Evolutionary conservation across 345 rosid species (phyloP).

Genomic region (Populus simonii): DNA sequence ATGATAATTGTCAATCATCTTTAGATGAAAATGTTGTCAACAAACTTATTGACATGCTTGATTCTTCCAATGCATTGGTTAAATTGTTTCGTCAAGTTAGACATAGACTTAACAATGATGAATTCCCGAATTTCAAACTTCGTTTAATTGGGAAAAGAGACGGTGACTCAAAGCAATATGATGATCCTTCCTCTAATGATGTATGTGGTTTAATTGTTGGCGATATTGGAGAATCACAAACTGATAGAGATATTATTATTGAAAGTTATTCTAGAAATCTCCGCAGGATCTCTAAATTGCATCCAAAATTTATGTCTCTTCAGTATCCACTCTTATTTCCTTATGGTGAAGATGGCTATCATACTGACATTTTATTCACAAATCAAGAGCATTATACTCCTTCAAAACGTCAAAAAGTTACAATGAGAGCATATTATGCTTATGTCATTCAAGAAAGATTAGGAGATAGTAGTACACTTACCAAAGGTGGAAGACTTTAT

Average conservation of each 20-base stretch:
- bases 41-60: background rate
- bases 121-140: background rate
- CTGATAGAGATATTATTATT: background rate
- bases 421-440: background rate
- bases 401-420: too few relatives aligned
- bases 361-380: background rate
- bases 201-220: background rate
- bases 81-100: background rate
- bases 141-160: background rate
- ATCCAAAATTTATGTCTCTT: background rate
- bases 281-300: background rate
- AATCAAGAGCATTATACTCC: background rate
- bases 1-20: accelerated
- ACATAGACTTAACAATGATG: background rate
- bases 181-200: background rate
- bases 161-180: background rate
- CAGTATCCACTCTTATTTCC: background rate
- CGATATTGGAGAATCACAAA: background rate
- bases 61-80: background rate
- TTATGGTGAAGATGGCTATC: background rate
- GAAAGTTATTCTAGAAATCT: accelerated
- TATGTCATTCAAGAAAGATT: background rate
- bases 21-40: background rate
- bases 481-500: background rate
- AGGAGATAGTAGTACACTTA: accelerated